Conservation (phyloP, 1,284 basidiomycete genomes). For the Ganoderma meredithae region DNA sequence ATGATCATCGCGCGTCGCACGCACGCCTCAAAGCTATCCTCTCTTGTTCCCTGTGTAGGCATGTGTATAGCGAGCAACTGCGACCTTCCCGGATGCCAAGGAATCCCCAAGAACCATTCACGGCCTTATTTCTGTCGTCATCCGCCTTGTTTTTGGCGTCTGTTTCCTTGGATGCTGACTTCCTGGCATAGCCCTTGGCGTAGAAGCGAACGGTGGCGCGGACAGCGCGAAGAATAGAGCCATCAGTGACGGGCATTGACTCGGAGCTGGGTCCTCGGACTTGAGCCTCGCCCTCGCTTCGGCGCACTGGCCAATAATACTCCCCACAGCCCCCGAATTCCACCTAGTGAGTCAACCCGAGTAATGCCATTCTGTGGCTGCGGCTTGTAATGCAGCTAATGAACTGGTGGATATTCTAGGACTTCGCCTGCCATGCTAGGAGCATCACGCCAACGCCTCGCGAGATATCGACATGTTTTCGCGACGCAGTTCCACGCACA, state of each 20-base stretch:
- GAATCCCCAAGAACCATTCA: neutral
- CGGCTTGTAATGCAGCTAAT: neutral
- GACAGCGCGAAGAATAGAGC: neutral
- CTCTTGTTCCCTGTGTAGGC: neutral
- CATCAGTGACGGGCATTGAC: constrained; percentile 4
- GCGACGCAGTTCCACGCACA: too few species aligned
- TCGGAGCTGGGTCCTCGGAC: neutral
- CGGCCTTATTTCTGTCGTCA: neutral
- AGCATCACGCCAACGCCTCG: neutral
- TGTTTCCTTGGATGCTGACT: neutral
- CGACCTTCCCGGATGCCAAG: constrained; percentile 2
- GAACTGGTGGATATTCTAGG: neutral
- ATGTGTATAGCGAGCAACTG: constrained; percentile 3
- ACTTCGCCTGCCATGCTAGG: neutral
- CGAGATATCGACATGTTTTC: neutral
- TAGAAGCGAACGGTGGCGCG: neutral
- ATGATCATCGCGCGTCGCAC: neutral
- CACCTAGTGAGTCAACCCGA: neutral
- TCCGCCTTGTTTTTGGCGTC: neutral
- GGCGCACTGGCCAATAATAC: neutral
- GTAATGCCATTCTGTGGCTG: neutral
- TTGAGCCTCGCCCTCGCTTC: neutral
- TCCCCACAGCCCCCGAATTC: neutral
- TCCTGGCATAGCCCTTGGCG: neutral
- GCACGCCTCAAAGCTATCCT: neutral